Base-by-base conservation (phyloP, 2,329 filamentous ascomycete genomes). In the Fusarium keratoplasticum region DNA sequence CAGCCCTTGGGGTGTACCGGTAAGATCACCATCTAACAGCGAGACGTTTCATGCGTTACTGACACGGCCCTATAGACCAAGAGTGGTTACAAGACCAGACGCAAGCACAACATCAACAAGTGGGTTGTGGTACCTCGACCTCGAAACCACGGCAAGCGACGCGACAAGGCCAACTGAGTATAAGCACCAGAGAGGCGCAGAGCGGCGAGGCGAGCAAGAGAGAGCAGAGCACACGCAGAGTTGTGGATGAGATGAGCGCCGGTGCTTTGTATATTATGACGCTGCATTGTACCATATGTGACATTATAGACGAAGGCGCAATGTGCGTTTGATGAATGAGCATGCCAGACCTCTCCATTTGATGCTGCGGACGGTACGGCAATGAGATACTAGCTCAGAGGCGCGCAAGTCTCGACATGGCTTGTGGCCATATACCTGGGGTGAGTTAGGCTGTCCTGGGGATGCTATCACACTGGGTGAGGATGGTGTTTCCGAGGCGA, bases 1-100 rank as follows among this genome's bases (percentile, higher is more conserved):
- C 78, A 98, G 95, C 85, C 96, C 96, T 68, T 99, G 97, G 96
- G 96, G 97, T 82, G 93, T 91, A 81, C 96, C 95, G 81, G 95
- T 97, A 93, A 86, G 94, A 90, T 75, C 29, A 22, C 52, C 67
- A 25, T 55, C n/a, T 9, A 60, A 31, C 18, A 50, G 29, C 50
- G 18, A 40, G 63, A 36, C 27, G 33, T 42, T 35, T 16, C 50
- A 44, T 44, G 50, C 57, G 36, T 50, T 11, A 42, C 73, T 77
- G 60, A 78, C 60, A 57, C 52, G 55, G 27, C 27, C 35, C 36
- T 67, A 61, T 70, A 91, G 89, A 90, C 94, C 84, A 96, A 96
- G 89, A 91, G 92, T 82, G 94, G 94, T 73, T 98, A 93, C 90
- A 98, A 98, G 89, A 98, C 96, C 55, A 91, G 96, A 76, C 91